Evolutionary conservation across 495 filamentous ascomycete genomes (phyloP), one percentile per base, ranked within the genome.

Genomic region (Penicillium atrosanguineum): DNA sequence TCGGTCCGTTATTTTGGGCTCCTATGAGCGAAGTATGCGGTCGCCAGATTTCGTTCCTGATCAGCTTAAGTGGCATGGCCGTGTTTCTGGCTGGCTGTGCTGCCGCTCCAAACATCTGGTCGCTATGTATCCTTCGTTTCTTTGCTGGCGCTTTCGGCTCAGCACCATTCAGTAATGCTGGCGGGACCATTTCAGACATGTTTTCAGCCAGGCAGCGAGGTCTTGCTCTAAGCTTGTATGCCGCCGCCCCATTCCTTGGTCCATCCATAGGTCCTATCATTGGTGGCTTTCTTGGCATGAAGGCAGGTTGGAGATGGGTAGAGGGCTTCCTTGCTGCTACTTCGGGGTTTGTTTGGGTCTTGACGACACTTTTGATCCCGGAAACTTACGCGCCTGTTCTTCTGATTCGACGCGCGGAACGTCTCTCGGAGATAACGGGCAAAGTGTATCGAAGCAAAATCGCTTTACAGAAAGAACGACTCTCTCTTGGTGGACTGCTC

Each of bases 101-200:
- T 4, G 76, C 79, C 11, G 64, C 83, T 1, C 69, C 78, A 41
- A 87, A 86, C 56, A 82, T 86, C 29, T 54, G 78, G 48, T 79
- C 82, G 0, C 68, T 90, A 3, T 65, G 88, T 45, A 77, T 89
- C 48, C 74, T 89, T 15, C 83, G 87, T 23, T 88, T 89, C 74
- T 79, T 90, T 37, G 84, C 82, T n/a, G 84, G 87, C 18, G 77
- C 82, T 14, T 87, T 88, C 61, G 87, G 87, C 15, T 81, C 82
- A 5, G 85, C 84, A 1, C 79, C 85, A 7, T 62, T 89, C 52
- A 86, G 84, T 7, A 89, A 88, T 68, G 72, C 79, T 14, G 85
- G 85, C 28, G 85, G 85, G 25, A 81, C 87, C 20, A 86, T 88
- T 56, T 80, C 85, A 14, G 84, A 90, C 53, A 83, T 88, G 74